phyloP scores from a whole-genome alignment of 768 basidiomycete species.

The Cantharellus anzutake region DNA sequence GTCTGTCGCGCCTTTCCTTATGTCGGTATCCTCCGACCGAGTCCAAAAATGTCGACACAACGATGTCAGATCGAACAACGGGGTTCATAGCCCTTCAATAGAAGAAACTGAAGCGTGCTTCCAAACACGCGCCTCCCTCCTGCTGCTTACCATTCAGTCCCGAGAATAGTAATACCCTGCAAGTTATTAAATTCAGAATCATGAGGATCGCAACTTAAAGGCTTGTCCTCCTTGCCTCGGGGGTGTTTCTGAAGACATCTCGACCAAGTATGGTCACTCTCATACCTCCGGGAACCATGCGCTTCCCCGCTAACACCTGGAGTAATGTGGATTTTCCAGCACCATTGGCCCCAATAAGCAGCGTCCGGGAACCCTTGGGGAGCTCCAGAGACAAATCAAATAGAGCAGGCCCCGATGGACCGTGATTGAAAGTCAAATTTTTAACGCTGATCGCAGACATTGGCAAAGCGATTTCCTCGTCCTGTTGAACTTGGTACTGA shows the following conservation, averaged over 20 bases:
- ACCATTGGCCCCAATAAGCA: constrained; percentile 88
- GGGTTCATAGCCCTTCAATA: constrained; percentile 82
- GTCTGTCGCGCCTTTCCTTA: constrained; percentile 65
- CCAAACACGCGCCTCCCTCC: background rate
- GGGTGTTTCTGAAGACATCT: constrained; percentile 82
- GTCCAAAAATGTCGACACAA: constrained; percentile 87
- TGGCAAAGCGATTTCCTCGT: background rate
- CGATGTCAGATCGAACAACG: constrained; percentile 82
- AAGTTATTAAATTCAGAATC: constrained; percentile 11
- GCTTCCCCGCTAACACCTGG: constrained; percentile 85
- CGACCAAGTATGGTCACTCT: constrained; percentile 52
- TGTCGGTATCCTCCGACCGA: constrained; percentile 92
- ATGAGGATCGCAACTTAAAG: constrained; percentile 3
- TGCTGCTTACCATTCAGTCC: constrained; percentile 70
- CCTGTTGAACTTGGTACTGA: too few species aligned
- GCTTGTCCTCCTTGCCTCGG: constrained; percentile 18
- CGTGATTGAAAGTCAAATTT: constrained; percentile 38
- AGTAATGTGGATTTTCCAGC: constrained; percentile 86
- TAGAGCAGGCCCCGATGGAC: constrained; percentile 25
- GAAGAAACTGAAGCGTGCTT: background rate
- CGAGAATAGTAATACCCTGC: constrained; percentile 63
- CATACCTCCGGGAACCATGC: constrained; percentile 36
- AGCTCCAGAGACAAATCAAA: constrained; percentile 44
- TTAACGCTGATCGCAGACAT: constrained; percentile 3
- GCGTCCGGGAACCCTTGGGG: constrained; percentile 56